Conservation (phyloP, 345 rosid genomes). For the Passiflora organensis region DNA sequence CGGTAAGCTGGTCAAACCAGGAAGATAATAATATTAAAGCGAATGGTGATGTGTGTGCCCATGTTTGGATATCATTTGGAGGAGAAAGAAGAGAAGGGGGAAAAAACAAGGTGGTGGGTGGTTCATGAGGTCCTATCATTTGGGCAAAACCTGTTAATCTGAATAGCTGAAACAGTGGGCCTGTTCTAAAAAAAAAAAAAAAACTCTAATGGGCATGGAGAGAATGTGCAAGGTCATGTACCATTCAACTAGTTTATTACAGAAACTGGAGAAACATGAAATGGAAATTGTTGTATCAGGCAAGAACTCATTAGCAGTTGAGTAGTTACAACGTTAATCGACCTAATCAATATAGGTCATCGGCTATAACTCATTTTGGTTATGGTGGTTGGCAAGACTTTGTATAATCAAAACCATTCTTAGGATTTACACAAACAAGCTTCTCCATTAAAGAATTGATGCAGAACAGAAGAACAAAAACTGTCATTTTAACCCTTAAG, state of each 20-base stretch:
- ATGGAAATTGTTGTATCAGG: too few relatives aligned
- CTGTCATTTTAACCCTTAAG: not conserved
- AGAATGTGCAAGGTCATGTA: not conserved
- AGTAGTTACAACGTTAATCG: too few relatives aligned
- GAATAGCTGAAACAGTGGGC: conserved; percentile 16
- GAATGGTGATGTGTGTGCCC: conserved; percentile 17
- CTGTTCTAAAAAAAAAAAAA: conserved; percentile 11
- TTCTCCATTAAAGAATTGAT: not conserved
- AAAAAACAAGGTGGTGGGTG: conserved; percentile 5
- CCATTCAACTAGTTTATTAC: not conserved
- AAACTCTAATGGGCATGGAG: not conserved
- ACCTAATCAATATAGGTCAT: not conserved
- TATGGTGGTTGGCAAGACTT: too few relatives aligned
- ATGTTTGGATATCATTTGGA: too few relatives aligned
- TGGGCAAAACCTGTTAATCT: conserved; percentile 18
- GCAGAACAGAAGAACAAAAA: not conserved
- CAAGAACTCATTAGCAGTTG: too few relatives aligned
- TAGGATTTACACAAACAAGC: too few relatives aligned
- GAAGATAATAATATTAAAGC: conserved; percentile 21
- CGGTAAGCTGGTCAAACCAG: conserved; percentile 20
- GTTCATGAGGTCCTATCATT: not conserved
- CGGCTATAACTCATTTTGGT: not conserved
- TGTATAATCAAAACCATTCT: too few relatives aligned
- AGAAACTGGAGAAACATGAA: too few relatives aligned
- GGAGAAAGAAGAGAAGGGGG: not conserved